Conservation (phyloP, 1,284 basidiomycete genomes). For the Cutaneotrichosporon sp. region DNA sequence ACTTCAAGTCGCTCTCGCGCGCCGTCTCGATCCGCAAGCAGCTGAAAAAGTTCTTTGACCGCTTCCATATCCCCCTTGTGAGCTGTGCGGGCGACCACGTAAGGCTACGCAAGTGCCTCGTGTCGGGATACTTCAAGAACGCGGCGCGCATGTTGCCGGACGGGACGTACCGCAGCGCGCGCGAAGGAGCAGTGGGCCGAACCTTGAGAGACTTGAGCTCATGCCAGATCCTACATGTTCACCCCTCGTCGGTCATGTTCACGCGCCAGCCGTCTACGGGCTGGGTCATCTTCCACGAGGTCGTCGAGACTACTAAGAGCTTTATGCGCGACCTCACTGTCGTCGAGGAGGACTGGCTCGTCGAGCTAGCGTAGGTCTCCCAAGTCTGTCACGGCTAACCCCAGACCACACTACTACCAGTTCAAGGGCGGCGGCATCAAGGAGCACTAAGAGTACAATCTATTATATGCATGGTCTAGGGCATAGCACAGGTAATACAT, state of each 20-base stretch:
- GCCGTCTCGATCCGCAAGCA: slow-evolving; percentile 88
- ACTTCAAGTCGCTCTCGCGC: slow-evolving; percentile 84
- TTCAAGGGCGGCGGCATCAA: slow-evolving; percentile 44
- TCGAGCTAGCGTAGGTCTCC: slow-evolving; percentile 49
- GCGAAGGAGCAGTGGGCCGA: slow-evolving; percentile 66
- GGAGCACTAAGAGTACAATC: slow-evolving; percentile 27
- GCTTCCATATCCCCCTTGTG: slow-evolving; percentile 69
- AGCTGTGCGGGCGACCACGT: slow-evolving; percentile 81
- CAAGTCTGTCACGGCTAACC: neutral
- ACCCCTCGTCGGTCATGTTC: slow-evolving; percentile 91
- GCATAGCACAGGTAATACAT: too few species aligned
- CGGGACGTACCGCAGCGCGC: slow-evolving; percentile 78
- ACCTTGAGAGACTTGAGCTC: neutral
- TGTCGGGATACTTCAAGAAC: slow-evolving; percentile 90
- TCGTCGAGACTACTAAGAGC: slow-evolving; percentile 88
- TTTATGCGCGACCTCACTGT: slow-evolving; percentile 56
- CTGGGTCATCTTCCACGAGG: slow-evolving; percentile 93
- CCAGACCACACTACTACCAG: slow-evolving; percentile 43
- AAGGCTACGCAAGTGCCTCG: slow-evolving; percentile 73
- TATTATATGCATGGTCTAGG: neutral
- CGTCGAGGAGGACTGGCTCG: slow-evolving; percentile 53
- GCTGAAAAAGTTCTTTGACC: slow-evolving; percentile 82
- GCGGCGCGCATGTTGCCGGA: slow-evolving; percentile 83
- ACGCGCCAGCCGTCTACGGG: slow-evolving; percentile 81
- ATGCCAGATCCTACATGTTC: slow-evolving; percentile 70